Base-by-base conservation (phyloP, 176 grass and related monocot species). In the Phoenix roebelenii region DNA sequence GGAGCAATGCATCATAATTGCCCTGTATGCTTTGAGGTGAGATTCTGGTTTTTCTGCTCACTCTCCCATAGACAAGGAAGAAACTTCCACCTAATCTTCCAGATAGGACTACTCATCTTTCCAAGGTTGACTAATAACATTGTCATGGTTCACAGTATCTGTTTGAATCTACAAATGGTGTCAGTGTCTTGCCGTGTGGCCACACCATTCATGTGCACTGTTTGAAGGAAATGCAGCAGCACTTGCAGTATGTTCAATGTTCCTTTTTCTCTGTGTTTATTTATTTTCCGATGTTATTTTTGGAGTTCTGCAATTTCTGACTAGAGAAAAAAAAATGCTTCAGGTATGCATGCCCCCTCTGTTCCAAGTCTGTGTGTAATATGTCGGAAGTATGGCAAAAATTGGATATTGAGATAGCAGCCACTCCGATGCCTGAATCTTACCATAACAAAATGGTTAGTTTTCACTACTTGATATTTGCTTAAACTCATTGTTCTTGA, bases 1-100 rank as follows among this genome's bases (percentile, higher is more conserved):
- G 73, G 87, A 65, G 87, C 93, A 3, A 91, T 97, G 93, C 93
- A 97, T 82, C 93, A 91, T 80, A 78, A 97, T 68, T 97, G 93
- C 52, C 93, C 93, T 72, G 83, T 97, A 75, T 97, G 93, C 61
- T 91, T 88, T 55, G 93, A 98, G 93, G 93, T 98, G 22, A 66
- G 64, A 23, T 57, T 69, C 53, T 7, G 35, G 4, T 55, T 39
- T 24, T 54, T 67, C 20, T 48, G 24, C 44, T 16, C 19, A 59
- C 25, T 35, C 23, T 18, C 67, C 28, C 28, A 44, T 44, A 3
- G 35, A 44, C 12, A 44, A 44, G 10, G 35, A 44, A 14, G 9
- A 44, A 44, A 44, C 35, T 14, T 44, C 10, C 35, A 10, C 35
- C 35, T 44, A 3, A 44, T 44, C 35, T 44, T 44, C 35, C 1